A percentile compares a stretch with the other conserved stretches of the same genome.
Conservation (phyloP, 2,329 filamentous ascomycete genomes). For the Colletotrichum sp. region DNA sequence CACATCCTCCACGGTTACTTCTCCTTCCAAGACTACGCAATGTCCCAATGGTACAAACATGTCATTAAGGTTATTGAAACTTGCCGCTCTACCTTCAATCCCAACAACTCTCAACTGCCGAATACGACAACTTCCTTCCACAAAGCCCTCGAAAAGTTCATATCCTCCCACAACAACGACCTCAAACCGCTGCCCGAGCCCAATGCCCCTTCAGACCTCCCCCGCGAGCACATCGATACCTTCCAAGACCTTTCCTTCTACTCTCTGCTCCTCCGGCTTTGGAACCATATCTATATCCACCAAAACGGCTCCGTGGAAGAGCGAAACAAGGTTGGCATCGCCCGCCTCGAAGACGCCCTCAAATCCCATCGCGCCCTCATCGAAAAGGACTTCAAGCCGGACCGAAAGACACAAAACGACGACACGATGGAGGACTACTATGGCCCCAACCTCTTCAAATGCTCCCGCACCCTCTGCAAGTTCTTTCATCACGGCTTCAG, state of each 20-base stretch:
- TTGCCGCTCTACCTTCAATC: constrained; percentile 2
- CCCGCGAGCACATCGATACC: background rate
- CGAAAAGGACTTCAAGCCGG: constrained; percentile 22
- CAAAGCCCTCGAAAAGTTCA: constrained; percentile 10
- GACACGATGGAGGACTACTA: constrained; percentile 33
- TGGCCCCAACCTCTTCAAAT: constrained; percentile 44
- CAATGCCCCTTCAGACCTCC: background rate
- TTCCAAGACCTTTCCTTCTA: constrained; percentile 25
- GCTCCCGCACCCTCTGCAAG: constrained; percentile 41
- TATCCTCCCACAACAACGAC: background rate
- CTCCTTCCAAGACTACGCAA: constrained; percentile 43
- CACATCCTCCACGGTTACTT: constrained; percentile 32
- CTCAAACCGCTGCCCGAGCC: background rate
- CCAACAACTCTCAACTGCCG: background rate
- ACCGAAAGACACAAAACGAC: background rate
- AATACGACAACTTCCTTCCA: background rate
- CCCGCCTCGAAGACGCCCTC: constrained; percentile 28
- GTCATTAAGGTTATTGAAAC: constrained; percentile 26
- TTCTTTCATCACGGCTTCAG: constrained; percentile 49
- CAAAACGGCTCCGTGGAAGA: background rate
- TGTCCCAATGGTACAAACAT: constrained; percentile 38
- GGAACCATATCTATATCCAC: constrained; percentile 21
- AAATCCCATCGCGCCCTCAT: constrained; percentile 32
- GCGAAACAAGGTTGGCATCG: constrained; percentile 35
- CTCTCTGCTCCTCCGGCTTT: constrained; percentile 16